Evolutionary conservation across 495 filamentous ascomycete genomes (phyloP).

Genomic region (Collariella sp.): DNA sequence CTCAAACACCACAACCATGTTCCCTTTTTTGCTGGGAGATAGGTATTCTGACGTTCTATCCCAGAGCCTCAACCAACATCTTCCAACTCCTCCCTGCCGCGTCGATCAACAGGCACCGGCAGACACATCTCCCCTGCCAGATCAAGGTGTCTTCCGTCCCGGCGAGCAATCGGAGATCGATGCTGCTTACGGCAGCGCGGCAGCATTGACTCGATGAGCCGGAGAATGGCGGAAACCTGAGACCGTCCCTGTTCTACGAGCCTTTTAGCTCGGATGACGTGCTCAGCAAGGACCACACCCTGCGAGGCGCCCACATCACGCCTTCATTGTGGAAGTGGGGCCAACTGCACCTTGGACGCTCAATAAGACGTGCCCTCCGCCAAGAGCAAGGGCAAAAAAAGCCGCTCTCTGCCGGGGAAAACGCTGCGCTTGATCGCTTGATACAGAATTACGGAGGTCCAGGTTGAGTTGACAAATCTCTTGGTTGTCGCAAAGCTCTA

Average conservation of each 20-base stretch:
- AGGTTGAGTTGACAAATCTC: too few relatives aligned
- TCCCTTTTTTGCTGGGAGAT: too few relatives aligned
- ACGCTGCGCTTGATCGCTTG: too few relatives aligned
- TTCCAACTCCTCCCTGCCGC: too few relatives aligned
- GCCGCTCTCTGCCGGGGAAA: too few relatives aligned
- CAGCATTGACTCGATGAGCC: neutral
- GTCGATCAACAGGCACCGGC: neutral
- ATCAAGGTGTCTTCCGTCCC: neutral
- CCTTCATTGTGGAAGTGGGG: neutral
- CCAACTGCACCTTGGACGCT: neutral
- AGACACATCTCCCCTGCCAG: neutral
- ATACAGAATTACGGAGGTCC: too few relatives aligned
- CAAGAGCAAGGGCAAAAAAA: too few relatives aligned
- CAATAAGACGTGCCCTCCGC: too few relatives aligned
- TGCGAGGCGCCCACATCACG: neutral
- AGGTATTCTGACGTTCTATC: too few relatives aligned
- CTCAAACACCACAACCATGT: too few relatives aligned
- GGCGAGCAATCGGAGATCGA: slow-evolving; percentile 5
- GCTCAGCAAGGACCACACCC: slow-evolving; percentile 23
- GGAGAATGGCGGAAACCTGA: slow-evolving; percentile 2
- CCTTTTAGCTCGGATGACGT: slow-evolving; percentile 39
- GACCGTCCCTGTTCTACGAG: neutral
- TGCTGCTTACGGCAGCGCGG: neutral
- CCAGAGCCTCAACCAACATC: too few relatives aligned
- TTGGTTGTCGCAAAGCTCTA: too few relatives aligned